A percentile compares a stretch with the other conserved stretches of the same genome.
Evolutionary conservation across 2,329 filamentous ascomycete genomes (phyloP).

Genomic region (Cercospora zeina): DNA sequence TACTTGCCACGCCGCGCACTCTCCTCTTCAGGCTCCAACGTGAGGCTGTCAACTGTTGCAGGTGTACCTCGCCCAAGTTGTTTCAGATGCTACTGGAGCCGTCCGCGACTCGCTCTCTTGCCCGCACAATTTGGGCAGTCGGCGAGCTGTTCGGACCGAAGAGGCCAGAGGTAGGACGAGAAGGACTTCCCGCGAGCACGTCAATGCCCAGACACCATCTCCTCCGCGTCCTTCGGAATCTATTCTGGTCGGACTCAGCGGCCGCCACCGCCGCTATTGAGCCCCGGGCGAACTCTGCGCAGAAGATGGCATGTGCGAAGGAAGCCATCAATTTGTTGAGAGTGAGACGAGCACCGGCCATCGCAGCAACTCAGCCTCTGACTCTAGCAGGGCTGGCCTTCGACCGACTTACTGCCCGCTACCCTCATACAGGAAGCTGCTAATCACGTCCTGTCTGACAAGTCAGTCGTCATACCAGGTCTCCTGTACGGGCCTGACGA

Average conservation of each 20-base stretch:
- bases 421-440: conserved; percentile 62
- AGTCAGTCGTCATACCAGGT: conserved; percentile 60
- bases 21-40: background rate
- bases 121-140: background rate
- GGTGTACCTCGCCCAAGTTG: background rate
- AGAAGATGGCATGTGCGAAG: conserved; percentile 10
- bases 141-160: background rate
- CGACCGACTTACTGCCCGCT: conserved; percentile 64
- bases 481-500: conserved; percentile 78
- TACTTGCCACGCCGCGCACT: background rate
- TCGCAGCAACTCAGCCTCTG: background rate
- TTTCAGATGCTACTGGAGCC: background rate
- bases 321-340: conserved; percentile 62
- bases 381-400: conserved; percentile 58
- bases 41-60: background rate
- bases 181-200: background rate
- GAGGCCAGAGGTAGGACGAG: background rate
- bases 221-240: conserved; percentile 21
- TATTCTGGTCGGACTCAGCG: conserved; percentile 9
- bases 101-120: background rate
- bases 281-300: background rate
- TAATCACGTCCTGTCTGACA: conserved; percentile 61
- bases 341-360: conserved; percentile 36
- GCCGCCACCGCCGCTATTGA: conserved; percentile 8
- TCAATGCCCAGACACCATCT: conserved; percentile 17